Conservation (phyloP, 2,329 filamentous ascomycete species). For the Domatiomyces globalis region DNA sequence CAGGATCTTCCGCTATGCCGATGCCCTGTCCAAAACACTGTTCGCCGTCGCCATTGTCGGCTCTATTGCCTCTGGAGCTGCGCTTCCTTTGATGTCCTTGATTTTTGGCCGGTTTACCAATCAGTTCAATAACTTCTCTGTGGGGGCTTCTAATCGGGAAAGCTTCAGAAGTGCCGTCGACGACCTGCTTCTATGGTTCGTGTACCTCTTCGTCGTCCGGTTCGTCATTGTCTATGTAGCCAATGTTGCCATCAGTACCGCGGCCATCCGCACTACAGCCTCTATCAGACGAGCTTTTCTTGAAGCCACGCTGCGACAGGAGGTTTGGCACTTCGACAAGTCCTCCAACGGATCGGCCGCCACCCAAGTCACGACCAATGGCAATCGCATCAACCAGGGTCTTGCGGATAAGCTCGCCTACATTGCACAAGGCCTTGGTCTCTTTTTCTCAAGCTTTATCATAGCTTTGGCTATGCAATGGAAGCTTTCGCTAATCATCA, state of each 20-base stretch:
- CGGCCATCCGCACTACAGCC: slow-evolving; percentile 18
- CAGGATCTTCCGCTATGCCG: slow-evolving; percentile 15
- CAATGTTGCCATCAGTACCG: slow-evolving; percentile 18
- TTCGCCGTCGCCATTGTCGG: slow-evolving; percentile 10
- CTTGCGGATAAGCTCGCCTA: slow-evolving; percentile 28
- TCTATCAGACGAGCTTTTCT: slow-evolving; percentile 17
- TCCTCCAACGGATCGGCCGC: slow-evolving; percentile 20
- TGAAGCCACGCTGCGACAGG: slow-evolving; percentile 21
- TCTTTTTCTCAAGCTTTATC: slow-evolving; percentile 29
- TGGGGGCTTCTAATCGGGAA: slow-evolving; percentile 7
- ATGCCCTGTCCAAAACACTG: slow-evolving; percentile 14
- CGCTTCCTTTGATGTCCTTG: slow-evolving; percentile 26
- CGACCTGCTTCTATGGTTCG: slow-evolving; percentile 22
- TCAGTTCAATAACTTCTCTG: slow-evolving; percentile 19
- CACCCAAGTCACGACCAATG: slow-evolving; percentile 21
- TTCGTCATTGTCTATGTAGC: slow-evolving; percentile 24
- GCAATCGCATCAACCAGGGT: slow-evolving; percentile 25
- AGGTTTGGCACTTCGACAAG: slow-evolving; percentile 22
- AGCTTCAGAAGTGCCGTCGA: slow-evolving; percentile 14
- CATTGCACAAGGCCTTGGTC: slow-evolving; percentile 22
- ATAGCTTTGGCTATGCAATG: slow-evolving; percentile 29
- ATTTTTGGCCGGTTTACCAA: slow-evolving; percentile 24
- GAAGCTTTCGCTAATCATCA: slow-evolving; percentile 33
- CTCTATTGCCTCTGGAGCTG: slow-evolving; percentile 19
- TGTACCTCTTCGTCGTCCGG: slow-evolving; percentile 25